Evolutionary conservation across 495 filamentous ascomycete species (phyloP).

Genomic region (Xylona heveae): DNA sequence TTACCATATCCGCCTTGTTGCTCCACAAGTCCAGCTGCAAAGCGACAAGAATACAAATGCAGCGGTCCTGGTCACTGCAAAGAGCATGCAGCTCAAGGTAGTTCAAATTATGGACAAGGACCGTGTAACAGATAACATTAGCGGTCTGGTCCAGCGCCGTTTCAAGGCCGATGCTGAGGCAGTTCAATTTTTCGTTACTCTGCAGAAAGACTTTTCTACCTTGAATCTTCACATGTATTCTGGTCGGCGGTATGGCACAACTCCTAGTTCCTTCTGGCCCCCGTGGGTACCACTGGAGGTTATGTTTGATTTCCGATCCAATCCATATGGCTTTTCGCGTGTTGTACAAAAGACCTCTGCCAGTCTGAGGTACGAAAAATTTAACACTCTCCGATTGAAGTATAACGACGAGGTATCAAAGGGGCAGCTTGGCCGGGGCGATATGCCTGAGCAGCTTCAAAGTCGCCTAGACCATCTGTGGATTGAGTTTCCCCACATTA

Average conservation of each 20-base stretch:
- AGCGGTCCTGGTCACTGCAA: slow-evolving; percentile 79
- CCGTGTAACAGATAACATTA: slow-evolving; percentile 76
- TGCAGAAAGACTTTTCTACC: slow-evolving; percentile 61
- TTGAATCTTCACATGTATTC: slow-evolving; percentile 81
- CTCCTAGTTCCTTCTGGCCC: slow-evolving; percentile 71
- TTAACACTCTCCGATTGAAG: slow-evolving; percentile 89
- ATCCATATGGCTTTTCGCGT: slow-evolving; percentile 87
- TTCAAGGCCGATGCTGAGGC: slow-evolving; percentile 91
- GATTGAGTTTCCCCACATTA: slow-evolving; percentile 84
- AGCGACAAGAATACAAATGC: slow-evolving; percentile 94
- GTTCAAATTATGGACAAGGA: slow-evolving; percentile 96
- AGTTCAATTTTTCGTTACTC: slow-evolving; percentile 92
- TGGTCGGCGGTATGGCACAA: slow-evolving; percentile 77
- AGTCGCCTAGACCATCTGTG: slow-evolving; percentile 82
- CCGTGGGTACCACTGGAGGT: slow-evolving; percentile 96
- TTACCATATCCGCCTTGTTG: slow-evolving; percentile 86
- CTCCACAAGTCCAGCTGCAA: slow-evolving; percentile 90
- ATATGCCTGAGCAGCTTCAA: slow-evolving; percentile 32
- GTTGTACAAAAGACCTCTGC: slow-evolving; percentile 91
- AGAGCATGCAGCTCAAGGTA: slow-evolving; percentile 91
- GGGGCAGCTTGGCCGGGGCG: too few relatives aligned
- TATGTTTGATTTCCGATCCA: slow-evolving; percentile 85
- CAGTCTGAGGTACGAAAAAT: slow-evolving; percentile 87
- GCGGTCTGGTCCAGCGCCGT: slow-evolving; percentile 80
- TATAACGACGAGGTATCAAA: slow-evolving; percentile 86